A percentile compares a stretch with the other conserved stretches of the same genome.
Conservation (phyloP, 2,329 filamentous ascomycete species). For the Penicillium capsulatum region DNA sequence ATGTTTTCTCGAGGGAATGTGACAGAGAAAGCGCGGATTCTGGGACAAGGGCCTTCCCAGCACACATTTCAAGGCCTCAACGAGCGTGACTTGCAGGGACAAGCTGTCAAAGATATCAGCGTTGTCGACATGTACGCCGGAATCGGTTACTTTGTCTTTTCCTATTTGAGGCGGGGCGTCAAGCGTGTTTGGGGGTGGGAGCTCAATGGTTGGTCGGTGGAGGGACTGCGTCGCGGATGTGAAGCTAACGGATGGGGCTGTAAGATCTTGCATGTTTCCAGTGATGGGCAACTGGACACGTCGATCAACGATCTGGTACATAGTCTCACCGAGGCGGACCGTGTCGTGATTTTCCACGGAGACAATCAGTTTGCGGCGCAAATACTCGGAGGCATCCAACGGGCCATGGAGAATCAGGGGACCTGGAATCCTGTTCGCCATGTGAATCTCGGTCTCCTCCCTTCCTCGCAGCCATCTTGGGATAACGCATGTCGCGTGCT, state of each 20-base stretch:
- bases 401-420: conserved; percentile 30
- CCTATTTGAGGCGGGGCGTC: conserved; percentile 68
- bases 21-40: conserved; percentile 75
- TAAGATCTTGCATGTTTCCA: conserved; percentile 47
- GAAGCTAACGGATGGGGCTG: conserved; percentile 63
- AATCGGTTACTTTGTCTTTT: conserved; percentile 91
- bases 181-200: conserved; percentile 77
- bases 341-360: conserved; percentile 65
- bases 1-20: conserved; percentile 95
- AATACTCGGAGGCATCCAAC: conserved; percentile 35
- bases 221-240: conserved; percentile 75
- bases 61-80: conserved; percentile 33
- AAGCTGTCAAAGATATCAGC: conserved; percentile 28
- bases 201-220: conserved; percentile 81
- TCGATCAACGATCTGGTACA: conserved; percentile 32
- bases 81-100: conserved; percentile 21
- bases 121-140: conserved; percentile 82
- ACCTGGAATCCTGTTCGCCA: conserved; percentile 46
- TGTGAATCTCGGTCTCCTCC: conserved; percentile 57
- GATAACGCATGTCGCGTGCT: conserved; percentile 46
- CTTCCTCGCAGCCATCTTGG: conserved; percentile 51
- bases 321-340: conserved; percentile 42
- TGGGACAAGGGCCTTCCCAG: conserved; percentile 42
- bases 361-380: conserved; percentile 57
- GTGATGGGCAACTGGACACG: conserved; percentile 31